These are phyloP conservation scores for Blastosporella zonata DNA, from an alignment of 1,284 basidiomycete species.

Conservation along the genomic window DNA sequence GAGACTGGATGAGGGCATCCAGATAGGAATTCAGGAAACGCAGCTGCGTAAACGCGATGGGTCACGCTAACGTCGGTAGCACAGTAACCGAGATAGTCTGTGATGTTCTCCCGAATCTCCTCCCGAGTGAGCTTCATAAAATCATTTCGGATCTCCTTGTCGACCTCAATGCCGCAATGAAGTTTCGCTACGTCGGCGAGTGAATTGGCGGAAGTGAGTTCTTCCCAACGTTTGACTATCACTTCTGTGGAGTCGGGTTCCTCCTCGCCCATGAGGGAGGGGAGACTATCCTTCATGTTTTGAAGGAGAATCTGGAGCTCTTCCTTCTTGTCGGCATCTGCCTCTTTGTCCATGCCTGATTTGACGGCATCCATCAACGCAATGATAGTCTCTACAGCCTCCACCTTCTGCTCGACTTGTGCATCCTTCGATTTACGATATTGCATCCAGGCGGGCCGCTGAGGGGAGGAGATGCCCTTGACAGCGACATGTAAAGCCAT, in stretches of 20 bases:
- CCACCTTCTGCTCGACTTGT: constrained; percentile 49
- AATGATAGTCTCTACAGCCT: constrained; percentile 55
- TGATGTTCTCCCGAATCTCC: constrained; percentile 67
- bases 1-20: constrained; percentile 93
- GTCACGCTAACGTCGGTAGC: constrained; percentile 85
- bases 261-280: constrained; percentile 17
- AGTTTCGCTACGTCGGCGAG: constrained; percentile 90
- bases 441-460: constrained; percentile 90
- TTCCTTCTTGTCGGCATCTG: constrained; percentile 33
- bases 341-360: constrained; percentile 43
- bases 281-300: constrained; percentile 42
- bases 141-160: constrained; percentile 80
- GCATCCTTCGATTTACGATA: constrained; percentile 66
- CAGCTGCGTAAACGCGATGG: constrained; percentile 76
- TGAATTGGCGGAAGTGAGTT: constrained; percentile 90
- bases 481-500: constrained; percentile 95
- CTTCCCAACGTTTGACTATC: constrained; percentile 78
- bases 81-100: constrained; percentile 87
- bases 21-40: constrained; percentile 81
- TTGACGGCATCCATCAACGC: constrained; percentile 48
- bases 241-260: constrained; percentile 37
- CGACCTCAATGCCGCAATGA: constrained; percentile 80
- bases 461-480: constrained; percentile 92
- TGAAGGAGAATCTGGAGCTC: constrained; percentile 42
- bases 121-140: constrained; percentile 67